phyloP scores from a whole-genome alignment of 805 yeast genomes.

The Ogataea paraovalis region DNA sequence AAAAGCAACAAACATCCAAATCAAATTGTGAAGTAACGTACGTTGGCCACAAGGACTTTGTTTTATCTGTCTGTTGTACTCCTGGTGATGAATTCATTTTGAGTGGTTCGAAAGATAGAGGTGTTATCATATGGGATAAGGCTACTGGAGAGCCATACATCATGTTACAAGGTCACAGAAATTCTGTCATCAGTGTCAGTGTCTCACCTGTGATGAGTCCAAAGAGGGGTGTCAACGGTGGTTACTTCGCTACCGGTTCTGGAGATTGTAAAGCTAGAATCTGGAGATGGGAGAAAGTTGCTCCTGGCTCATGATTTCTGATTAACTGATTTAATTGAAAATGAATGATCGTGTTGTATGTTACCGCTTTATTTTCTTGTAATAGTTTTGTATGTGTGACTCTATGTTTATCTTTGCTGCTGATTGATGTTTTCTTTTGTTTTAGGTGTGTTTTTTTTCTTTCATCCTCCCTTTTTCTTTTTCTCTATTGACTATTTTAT shows the following conservation, averaged over 20 bases:
- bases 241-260: slow-evolving; percentile 93
- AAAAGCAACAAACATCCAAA: slow-evolving; percentile 42
- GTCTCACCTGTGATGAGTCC: slow-evolving; percentile 71
- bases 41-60: slow-evolving; percentile 95
- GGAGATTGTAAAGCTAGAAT: slow-evolving; percentile 98
- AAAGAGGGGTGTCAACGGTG: slow-evolving; percentile 52
- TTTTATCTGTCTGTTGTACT: slow-evolving; percentile 87
- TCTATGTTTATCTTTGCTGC: neutral
- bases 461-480: neutral
- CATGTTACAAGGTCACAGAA: slow-evolving; percentile 95
- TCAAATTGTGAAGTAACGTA: slow-evolving; percentile 85
- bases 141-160: slow-evolving; percentile 84
- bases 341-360: neutral
- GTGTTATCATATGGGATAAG: slow-evolving; percentile 96
- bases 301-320: slow-evolving; percentile 12
- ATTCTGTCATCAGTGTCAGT: slow-evolving; percentile 91
- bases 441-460: neutral
- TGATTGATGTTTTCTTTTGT: neutral
- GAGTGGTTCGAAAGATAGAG: slow-evolving; percentile 95
- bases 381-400: neutral
- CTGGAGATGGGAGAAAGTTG: slow-evolving; percentile 73
- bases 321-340: neutral
- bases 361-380: slow-evolving; percentile 2
- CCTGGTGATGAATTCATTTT: slow-evolving; percentile 89
- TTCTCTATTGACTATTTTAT: neutral